A percentile compares a stretch with the other conserved stretches of the same genome.
Conservation (phyloP, 2,329 filamentous ascomycete species). For the Chrysoporthe cubensis region DNA sequence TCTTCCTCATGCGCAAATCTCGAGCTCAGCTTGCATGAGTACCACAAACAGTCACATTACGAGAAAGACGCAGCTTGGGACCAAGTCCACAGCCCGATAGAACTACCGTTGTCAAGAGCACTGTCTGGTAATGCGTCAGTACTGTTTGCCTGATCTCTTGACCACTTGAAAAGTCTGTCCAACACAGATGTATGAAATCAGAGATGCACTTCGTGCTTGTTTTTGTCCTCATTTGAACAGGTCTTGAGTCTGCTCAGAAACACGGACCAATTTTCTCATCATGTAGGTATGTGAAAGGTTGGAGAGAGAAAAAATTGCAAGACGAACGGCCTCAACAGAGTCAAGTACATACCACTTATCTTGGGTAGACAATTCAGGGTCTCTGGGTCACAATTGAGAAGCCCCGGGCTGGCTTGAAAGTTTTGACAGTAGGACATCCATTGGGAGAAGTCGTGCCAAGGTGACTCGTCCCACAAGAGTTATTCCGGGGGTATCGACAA, state of each 20-base stretch:
- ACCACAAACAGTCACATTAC: not conserved
- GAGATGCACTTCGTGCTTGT: conserved; percentile 70
- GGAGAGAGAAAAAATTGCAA: too few relatives aligned
- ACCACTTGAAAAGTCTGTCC: not conserved
- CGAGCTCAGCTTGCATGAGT: not conserved
- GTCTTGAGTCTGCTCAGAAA: conserved; percentile 86
- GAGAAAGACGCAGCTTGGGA: too few relatives aligned
- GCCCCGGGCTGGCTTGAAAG: too few relatives aligned
- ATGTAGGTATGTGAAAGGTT: conserved; percentile 44
- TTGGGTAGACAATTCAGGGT: not conserved
- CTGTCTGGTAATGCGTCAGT: not conserved
- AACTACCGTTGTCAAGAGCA: not conserved
- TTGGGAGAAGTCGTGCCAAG: too few relatives aligned
- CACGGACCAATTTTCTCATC: conserved; percentile 89
- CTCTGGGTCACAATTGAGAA: too few relatives aligned
- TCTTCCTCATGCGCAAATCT: not conserved
- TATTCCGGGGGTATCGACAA: too few relatives aligned
- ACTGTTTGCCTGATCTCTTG: not conserved
- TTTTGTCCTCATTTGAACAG: conserved; percentile 71
- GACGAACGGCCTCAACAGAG: not conserved
- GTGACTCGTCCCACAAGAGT: too few relatives aligned
- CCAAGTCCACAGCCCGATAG: not conserved
- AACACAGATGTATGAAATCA: conserved; percentile 48
- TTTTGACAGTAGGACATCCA: too few relatives aligned
- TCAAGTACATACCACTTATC: conserved; percentile 2